phyloP scores from a whole-genome alignment of 768 basidiomycete genomes.

The Myochromella boudieri region DNA sequence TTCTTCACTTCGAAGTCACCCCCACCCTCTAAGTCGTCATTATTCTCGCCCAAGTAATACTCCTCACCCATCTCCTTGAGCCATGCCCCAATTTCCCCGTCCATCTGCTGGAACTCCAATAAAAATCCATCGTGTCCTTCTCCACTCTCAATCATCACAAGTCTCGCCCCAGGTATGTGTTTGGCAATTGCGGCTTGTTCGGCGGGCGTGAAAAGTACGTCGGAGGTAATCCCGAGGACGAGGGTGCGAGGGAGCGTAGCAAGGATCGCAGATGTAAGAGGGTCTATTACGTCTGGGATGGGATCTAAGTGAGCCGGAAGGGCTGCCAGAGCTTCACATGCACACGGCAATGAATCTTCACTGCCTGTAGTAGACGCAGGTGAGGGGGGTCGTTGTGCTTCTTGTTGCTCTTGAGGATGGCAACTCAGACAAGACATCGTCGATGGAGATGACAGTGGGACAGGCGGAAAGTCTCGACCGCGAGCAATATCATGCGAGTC shows the following conservation, averaged over 20 bases:
- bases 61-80: constrained; percentile 72
- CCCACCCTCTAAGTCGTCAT: constrained; percentile 33
- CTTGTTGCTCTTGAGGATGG: too few relatives aligned
- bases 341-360: too few relatives aligned
- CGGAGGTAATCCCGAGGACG: constrained; percentile 88
- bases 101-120: constrained; percentile 94
- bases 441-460: constrained; percentile 34
- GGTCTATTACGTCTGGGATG: too few relatives aligned
- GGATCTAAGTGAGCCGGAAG: too few relatives aligned
- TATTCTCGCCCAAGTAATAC: constrained; percentile 52
- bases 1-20: constrained; percentile 82
- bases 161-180: constrained; percentile 74
- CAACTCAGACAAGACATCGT: too few relatives aligned
- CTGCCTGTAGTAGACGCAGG: too few relatives aligned
- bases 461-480: constrained; percentile 38
- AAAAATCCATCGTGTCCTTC: constrained; percentile 98
- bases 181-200: constrained; percentile 86
- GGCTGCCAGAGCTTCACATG: too few relatives aligned
- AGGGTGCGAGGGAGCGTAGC: constrained; percentile 78
- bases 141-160: constrained; percentile 78
- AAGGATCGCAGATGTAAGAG: constrained; percentile 66
- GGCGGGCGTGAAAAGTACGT: constrained; percentile 89
- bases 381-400: too few relatives aligned
- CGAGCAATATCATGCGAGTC: constrained; percentile 92
- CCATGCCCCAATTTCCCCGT: constrained; percentile 69